Percentiles rank a stretch among this genome's conserved stretches.
These are phyloP conservation scores for Daldinia decipiens DNA, from an alignment of 495 filamentous ascomycete genomes.

Conservation along the genomic window DNA sequence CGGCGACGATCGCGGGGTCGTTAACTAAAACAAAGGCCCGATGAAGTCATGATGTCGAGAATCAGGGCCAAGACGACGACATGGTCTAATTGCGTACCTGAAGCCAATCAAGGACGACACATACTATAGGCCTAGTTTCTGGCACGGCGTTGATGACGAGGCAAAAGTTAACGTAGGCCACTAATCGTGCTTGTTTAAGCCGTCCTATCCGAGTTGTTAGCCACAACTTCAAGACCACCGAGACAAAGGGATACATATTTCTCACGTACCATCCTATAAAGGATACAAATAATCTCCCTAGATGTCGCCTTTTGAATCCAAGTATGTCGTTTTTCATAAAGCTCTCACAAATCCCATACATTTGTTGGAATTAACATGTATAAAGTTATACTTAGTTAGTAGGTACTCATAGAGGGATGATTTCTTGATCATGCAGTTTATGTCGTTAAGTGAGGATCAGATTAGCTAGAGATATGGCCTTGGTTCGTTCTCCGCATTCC, in stretches of 20 bases:
- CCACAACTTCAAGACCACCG: constrained; percentile 16
- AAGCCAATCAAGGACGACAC: constrained; percentile 27
- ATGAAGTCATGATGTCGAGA: constrained; percentile 42
- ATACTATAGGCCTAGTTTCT: constrained; percentile 10
- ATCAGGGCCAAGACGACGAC: constrained; percentile 24
- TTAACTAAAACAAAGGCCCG: constrained; percentile 21
- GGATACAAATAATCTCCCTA: background rate
- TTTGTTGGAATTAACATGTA: background rate
- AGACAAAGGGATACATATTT: constrained; percentile 18
- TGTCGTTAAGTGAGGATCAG: constrained; percentile 23
- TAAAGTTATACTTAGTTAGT: background rate
- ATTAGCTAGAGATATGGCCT: background rate
- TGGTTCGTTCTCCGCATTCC: constrained; percentile 26
- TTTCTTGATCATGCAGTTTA: constrained; percentile 1
- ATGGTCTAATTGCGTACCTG: constrained; percentile 14
- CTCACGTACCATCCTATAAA: background rate
- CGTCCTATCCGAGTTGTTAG: constrained; percentile 34
- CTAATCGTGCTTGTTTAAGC: constrained; percentile 19
- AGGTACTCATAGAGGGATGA: background rate
- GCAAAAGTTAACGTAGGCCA: constrained; percentile 8
- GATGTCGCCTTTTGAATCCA: background rate
- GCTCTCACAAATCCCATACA: no score
- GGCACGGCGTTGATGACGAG: constrained; percentile 28
- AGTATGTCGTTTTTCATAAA: background rate
- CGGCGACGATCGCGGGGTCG: constrained; percentile 20